Evolutionary conservation across 192 early-diverging fungal species (phyloP).

Genomic region (Piromyces sp.): DNA sequence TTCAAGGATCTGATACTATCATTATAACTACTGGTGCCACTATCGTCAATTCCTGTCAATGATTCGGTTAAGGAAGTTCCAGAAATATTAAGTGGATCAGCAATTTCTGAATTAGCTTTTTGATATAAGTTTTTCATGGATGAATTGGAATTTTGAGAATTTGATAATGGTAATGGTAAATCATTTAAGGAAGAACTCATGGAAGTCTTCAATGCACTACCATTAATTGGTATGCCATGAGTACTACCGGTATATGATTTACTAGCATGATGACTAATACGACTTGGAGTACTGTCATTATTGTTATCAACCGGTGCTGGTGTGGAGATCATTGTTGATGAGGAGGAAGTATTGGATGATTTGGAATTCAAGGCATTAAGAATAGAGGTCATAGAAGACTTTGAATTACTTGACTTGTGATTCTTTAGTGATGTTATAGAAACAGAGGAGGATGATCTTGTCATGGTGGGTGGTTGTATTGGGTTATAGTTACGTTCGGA

Average conservation of each 20-base stretch:
- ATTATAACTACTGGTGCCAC: neutral
- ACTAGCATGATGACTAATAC: neutral
- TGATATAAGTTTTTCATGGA: neutral
- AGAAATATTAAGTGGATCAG: neutral
- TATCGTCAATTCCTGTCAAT: neutral
- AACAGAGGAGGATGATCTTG: neutral
- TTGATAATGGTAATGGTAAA: neutral
- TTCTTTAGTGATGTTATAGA: neutral
- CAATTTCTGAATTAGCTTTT: neutral
- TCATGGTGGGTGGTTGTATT: neutral
- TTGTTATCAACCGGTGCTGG: neutral
- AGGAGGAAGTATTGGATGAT: neutral
- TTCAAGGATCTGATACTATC: neutral
- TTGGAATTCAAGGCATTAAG: neutral
- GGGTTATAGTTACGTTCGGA: neutral
- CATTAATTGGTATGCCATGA: too few relatives aligned
- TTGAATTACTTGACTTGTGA: neutral
- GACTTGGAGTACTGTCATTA: neutral
- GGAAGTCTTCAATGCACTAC: neutral
- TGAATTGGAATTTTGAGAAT: neutral
- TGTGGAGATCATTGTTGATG: neutral
- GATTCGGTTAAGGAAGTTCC: neutral
- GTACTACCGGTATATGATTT: too few relatives aligned
- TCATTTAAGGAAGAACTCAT: neutral
- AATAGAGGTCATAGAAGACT: neutral